Percentiles rank a stretch among this genome's conserved stretches.
These are phyloP conservation scores for Lumnitzera racemosa DNA, from an alignment of 345 rosid genomes.

Conservation along the genomic window DNA sequence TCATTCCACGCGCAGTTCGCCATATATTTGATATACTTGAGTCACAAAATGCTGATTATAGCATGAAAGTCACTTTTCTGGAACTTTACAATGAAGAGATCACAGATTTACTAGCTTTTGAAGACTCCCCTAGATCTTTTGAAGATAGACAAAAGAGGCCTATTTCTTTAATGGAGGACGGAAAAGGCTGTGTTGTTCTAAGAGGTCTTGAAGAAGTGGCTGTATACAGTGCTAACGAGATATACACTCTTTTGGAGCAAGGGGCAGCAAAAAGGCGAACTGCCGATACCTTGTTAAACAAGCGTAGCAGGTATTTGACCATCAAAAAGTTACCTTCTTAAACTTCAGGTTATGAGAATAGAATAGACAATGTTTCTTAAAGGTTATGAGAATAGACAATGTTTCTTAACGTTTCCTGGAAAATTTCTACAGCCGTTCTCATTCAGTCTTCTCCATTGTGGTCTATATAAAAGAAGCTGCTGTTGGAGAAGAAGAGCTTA, in stretches of 20 bases:
- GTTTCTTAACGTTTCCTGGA: constrained; percentile 6
- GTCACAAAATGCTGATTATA: constrained; percentile 84
- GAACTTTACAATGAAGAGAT: constrained; percentile 92
- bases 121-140: constrained; percentile 43
- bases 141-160: constrained; percentile 84
- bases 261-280: constrained; percentile 80
- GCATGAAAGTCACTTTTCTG: constrained; percentile 86
- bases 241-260: constrained; percentile 70
- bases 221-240: constrained; percentile 88
- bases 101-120: constrained; percentile 71
- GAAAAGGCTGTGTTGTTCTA: constrained; percentile 76
- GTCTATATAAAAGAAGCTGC: constrained; percentile 72
- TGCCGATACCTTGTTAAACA: constrained; percentile 85
- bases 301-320: constrained; percentile 59
- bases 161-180: constrained; percentile 86
- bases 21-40: constrained; percentile 78
- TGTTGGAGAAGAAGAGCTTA: constrained; percentile 78
- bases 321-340: not conserved
- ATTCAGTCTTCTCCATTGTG: constrained; percentile 85
- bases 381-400: not conserved
- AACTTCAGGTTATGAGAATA: not conserved
- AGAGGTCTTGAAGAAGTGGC: constrained; percentile 93
- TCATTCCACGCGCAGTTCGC: constrained; percentile 87
- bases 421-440: constrained; percentile 64
- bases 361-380: constrained; percentile 7